These are phyloP conservation scores for Auricularia heimuer DNA, from an alignment of 768 basidiomycete species.

Conservation along the genomic window DNA sequence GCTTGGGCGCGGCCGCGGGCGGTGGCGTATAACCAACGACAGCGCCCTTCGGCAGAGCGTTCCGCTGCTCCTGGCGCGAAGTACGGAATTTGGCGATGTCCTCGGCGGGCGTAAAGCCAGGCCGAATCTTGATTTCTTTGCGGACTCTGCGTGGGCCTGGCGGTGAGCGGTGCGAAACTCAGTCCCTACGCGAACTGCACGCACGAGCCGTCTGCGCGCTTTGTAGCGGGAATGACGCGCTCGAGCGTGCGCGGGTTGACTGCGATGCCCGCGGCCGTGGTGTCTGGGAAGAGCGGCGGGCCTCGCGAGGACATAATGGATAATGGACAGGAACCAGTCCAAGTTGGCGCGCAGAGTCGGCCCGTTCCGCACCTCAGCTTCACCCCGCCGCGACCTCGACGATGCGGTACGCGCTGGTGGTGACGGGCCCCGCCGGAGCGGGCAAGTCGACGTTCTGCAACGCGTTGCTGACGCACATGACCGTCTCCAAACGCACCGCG, in stretches of 20 bases:
- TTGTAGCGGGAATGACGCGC: constrained; percentile 80
- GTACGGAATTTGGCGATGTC: constrained; percentile 83
- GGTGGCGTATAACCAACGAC: constrained; percentile 74
- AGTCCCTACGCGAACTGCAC: constrained; percentile 17
- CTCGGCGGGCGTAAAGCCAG: constrained; percentile 91
- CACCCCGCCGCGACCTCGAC: neutral
- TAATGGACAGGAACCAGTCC: neutral
- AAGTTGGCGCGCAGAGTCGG: neutral
- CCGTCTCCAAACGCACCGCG: constrained; percentile 65
- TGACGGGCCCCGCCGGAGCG: constrained; percentile 95
- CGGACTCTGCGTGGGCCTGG: constrained; percentile 45
- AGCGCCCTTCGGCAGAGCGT: constrained; percentile 62
- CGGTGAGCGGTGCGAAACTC: neutral
- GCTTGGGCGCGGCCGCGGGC: constrained; percentile 21
- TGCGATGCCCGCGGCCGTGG: constrained; percentile 68
- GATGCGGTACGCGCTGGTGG: constrained; percentile 84
- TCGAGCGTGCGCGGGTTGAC: constrained; percentile 79
- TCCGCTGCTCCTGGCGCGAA: constrained; percentile 61
- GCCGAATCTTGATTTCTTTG: constrained; percentile 82
- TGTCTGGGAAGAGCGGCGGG: constrained; percentile 65
- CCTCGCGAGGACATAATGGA: constrained; percentile 44
- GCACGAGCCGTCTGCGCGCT: constrained; percentile 78
- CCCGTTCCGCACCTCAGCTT: neutral
- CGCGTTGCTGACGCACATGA: constrained; percentile 82
- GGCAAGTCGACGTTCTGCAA: constrained; percentile 93